Evolutionary conservation across 2,329 filamentous ascomycete genomes (phyloP).

Genomic region (Rhexocercosporidium sp.): DNA sequence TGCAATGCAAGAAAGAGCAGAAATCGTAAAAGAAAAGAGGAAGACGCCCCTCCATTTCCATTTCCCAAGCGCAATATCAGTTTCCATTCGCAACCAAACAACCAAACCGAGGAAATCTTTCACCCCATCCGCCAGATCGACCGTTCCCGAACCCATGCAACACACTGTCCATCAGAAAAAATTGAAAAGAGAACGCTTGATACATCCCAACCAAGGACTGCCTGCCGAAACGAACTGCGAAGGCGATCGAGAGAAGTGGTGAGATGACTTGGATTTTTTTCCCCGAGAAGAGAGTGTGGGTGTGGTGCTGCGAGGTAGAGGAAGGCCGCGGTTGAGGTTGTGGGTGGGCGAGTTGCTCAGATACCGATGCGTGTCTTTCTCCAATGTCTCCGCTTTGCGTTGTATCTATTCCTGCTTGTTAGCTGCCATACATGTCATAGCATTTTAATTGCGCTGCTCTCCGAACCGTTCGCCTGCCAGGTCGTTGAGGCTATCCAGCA

Average conservation of each 20-base stretch:
- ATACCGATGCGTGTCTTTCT: constrained; percentile 99
- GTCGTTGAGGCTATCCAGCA: not conserved
- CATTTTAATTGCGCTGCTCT: not conserved
- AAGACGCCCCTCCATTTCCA: constrained; percentile 11
- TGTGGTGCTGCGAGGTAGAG: constrained; percentile 1
- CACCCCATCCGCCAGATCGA: not conserved
- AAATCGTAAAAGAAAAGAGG: not conserved
- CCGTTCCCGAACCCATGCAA: not conserved
- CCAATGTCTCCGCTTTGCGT: constrained; percentile 99
- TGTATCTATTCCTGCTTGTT: constrained; percentile 74
- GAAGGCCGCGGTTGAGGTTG: not conserved
- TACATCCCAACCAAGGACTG: constrained; percentile 1
- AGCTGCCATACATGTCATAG: not conserved
- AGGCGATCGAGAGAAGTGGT: not conserved
- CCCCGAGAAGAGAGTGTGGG: not conserved
- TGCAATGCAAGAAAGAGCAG: constrained; percentile 13
- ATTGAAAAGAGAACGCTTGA: not conserved
- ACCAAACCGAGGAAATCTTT: constrained; percentile 3
- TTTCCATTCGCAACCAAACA: constrained; percentile 3
- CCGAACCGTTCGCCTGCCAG: not conserved
- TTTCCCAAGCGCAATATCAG: constrained; percentile 14
- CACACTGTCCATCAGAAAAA: constrained; percentile 7
- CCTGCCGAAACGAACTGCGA: not conserved
- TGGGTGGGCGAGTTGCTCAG: constrained; percentile 66
- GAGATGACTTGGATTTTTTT: not conserved